Base-by-base conservation (phyloP, 148 eudicot genomes). In the Selenicereus undatus region DNA sequence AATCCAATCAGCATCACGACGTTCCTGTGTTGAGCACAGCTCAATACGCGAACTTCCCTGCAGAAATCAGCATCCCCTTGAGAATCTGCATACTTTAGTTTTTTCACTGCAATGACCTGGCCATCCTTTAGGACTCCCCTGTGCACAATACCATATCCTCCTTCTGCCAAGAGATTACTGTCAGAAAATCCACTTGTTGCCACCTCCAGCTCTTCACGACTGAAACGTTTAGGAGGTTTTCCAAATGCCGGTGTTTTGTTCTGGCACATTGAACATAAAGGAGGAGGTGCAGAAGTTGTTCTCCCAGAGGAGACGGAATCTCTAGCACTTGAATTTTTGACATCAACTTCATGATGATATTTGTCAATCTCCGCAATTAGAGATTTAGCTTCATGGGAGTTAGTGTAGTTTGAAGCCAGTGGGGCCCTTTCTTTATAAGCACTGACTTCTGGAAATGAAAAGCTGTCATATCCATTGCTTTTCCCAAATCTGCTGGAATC, bases 11-110 rank as follows among this genome's bases (percentile, higher is more conserved):
- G 85, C 89, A 93, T 82, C 79, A 94, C 98, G 35, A 94, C 97
- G 83, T 94, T 94, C 85, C 93, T 88, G 83, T 94, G 98, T 80
- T 94, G 98, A 35, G 98, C 98, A 86, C 95, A 94, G 72, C 93
- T 94, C 80, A 94, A 83, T 18, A 94, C 91, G 60, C 88, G 81
- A 26, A 93, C 95, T 89, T 94, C 97, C 84, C 90, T 87, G 79
- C 91, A 90, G 85, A 94, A 94, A 88, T 94, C 98, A 86, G 86
- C 85, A 82, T 94, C 94, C 52, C 88, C 92, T 84, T 94, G 88
- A 58, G 91, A 88, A 74, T 93, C 92, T 4, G 82, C 82, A 79
- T 86, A 91, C 82, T 91, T 93, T 71, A 93, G 82, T 77, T 90
- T 91, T 85, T 94, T 94, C 73, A 94, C 91, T 7, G 97, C 97